These are phyloP conservation scores for Daldinia grandis DNA, from an alignment of 495 filamentous ascomycete species.

Conservation along the genomic window DNA sequence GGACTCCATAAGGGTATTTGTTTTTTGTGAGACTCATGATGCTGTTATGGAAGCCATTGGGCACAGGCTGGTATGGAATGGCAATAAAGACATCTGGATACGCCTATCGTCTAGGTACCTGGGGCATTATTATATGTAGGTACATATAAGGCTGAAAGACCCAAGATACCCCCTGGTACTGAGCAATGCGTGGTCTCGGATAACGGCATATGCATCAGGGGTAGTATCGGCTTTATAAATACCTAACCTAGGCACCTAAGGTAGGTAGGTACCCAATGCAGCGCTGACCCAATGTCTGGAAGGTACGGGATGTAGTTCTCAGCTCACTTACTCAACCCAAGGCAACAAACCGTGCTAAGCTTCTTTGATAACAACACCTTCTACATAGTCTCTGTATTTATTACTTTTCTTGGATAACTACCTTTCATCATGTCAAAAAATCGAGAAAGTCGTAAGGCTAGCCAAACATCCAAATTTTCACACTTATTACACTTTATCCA, in stretches of 20 bases:
- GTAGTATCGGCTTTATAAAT: background rate
- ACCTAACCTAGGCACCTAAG: no score
- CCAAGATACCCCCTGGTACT: background rate
- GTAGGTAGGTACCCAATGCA: no score
- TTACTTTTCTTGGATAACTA: background rate
- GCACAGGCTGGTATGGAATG: no score
- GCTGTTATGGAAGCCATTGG: no score
- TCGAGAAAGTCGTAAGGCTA: background rate
- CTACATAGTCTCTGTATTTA: background rate
- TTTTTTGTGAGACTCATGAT: no score
- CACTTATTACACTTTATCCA: background rate
- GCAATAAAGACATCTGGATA: background rate
- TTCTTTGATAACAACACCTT: background rate
- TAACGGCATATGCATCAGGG: background rate
- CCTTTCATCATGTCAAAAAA: background rate
- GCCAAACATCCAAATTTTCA: background rate
- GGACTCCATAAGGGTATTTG: background rate
- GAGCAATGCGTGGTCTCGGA: background rate
- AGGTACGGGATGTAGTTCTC: background rate
- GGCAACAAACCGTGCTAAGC: background rate
- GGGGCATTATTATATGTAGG: background rate
- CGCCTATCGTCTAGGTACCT: background rate
- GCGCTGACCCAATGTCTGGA: background rate
- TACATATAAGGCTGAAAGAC: no score
- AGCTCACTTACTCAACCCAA: background rate